Base-by-base conservation (phyloP, 495 filamentous ascomycete genomes). In the Annulohypoxylon stygium region DNA sequence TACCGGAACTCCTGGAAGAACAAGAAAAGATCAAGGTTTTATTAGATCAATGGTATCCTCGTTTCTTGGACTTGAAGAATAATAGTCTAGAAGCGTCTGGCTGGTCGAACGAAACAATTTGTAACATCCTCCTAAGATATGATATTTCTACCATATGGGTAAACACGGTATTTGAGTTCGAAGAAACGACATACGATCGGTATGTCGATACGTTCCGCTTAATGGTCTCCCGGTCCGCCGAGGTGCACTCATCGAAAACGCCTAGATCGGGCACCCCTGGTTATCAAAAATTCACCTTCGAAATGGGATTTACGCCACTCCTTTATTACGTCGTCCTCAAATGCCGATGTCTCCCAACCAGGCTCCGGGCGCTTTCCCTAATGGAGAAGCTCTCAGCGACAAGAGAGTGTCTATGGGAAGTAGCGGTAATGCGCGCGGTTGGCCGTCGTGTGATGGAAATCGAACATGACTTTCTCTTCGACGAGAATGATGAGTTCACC, bases 241-340 rank as follows among this genome's bases (percentile, higher is more conserved):
- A 71, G 16, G 75, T 84, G 33, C 47, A 62, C 7, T 43, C 60
- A 25, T 47, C 58, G 4, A 39, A 69, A 37, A 41, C 36, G 3
- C 11, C 50, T 33, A 10, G 14, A 23, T 45, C 54, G 5, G 7
- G 41, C 4, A 12, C n/a, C 7, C 63, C 25, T n/a, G 7, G 4
- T 3, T 39, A 30, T 8, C 69, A 61, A 14, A 65, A 79, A 10
- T 87, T 87, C 68, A 83, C 80, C 12, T 87, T 86, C 47, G 86
- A 87, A 67, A 85, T 83, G 77, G 82, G 85, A 45, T 77, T 84
- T n/a, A 81, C 84, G 20, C 81, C 83, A 2, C 81, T 85, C 2
- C 78, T 88, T 4, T 88, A 82, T 60, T 86, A 86, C 69, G 82
- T 86, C 16, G 81, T 80, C 1, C 78, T 83, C 34, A 88, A 85